Conservation (phyloP, 2,329 filamentous ascomycete species). For the Xylaria sp. region DNA sequence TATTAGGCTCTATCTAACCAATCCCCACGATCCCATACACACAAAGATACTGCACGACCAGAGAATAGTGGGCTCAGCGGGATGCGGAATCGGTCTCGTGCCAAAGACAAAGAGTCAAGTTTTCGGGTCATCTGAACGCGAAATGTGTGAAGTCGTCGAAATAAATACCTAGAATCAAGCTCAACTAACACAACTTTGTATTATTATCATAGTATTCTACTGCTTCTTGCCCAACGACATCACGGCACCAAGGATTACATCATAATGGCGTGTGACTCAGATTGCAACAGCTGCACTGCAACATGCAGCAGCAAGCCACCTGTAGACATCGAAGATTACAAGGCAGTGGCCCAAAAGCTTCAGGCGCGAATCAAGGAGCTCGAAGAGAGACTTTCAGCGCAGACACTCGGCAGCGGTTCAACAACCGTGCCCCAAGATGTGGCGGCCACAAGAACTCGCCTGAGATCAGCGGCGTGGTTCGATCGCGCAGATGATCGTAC, state of each 20-base stretch:
- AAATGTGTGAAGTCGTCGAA: background rate
- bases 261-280: constrained; percentile 37
- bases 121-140: constrained; percentile 23
- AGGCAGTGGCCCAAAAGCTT: constrained; percentile 42
- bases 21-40: constrained; percentile 11
- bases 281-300: constrained; percentile 33
- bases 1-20: constrained; percentile 20
- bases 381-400: constrained; percentile 38
- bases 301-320: constrained; percentile 32
- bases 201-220: background rate
- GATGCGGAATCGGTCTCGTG: constrained; percentile 21
- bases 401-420: constrained; percentile 23
- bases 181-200: background rate
- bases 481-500: constrained; percentile 55
- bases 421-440: constrained; percentile 14
- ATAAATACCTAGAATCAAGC: background rate
- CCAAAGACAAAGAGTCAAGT: background rate
- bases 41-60: constrained; percentile 14
- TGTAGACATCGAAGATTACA: constrained; percentile 46
- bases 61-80: constrained; percentile 26
- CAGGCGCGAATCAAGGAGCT: constrained; percentile 41
- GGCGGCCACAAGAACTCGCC: constrained; percentile 19
- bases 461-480: constrained; percentile 54
- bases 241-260: constrained; percentile 1
- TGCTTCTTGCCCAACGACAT: background rate